These are phyloP conservation scores for Candida adriatica DNA, from an alignment of 805 yeast species.

Conservation along the genomic window DNA sequence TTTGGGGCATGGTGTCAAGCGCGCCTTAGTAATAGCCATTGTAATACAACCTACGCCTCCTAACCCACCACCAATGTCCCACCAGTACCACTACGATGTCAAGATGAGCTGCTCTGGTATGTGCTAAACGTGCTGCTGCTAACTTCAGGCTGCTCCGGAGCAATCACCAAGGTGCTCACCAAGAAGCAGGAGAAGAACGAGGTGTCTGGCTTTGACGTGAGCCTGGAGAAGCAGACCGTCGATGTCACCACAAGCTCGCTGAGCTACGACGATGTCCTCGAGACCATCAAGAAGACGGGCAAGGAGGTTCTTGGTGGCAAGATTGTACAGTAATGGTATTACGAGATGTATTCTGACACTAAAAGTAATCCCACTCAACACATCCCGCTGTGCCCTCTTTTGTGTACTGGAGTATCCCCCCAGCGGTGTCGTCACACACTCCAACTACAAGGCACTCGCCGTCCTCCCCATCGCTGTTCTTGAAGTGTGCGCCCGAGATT, in stretches of 20 bases:
- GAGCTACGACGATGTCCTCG: slow-evolving; percentile 71
- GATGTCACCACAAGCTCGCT: slow-evolving; percentile 63
- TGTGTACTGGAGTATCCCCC: slow-evolving; percentile 48
- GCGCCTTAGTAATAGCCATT: too few relatives aligned
- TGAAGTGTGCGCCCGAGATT: slow-evolving; percentile 47
- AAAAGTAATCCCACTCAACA: slow-evolving; percentile 32
- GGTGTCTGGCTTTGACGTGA: slow-evolving; percentile 63
- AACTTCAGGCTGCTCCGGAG: slow-evolving; percentile 71
- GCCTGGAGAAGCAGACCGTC: slow-evolving; percentile 76
- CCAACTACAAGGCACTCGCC: slow-evolving; percentile 48
- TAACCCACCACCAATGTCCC: slow-evolving; percentile 21
- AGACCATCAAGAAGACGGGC: slow-evolving; percentile 84
- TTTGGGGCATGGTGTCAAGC: too few relatives aligned
- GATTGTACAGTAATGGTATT: slow-evolving; percentile 26
- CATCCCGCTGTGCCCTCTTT: slow-evolving; percentile 29
- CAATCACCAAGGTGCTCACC: slow-evolving; percentile 70
- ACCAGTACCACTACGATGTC: slow-evolving; percentile 74
- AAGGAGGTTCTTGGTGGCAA: slow-evolving; percentile 70
- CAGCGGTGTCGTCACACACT: slow-evolving; percentile 46
- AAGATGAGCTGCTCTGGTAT: slow-evolving; percentile 72
- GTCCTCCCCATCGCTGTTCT: slow-evolving; percentile 30
- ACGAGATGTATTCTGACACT: too few relatives aligned
- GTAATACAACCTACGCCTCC: too few relatives aligned
- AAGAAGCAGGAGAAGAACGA: slow-evolving; percentile 65
- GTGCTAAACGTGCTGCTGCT: too few relatives aligned